These are phyloP conservation scores for Populus simonii DNA, from an alignment of 345 rosid species.

Conservation along the genomic window DNA sequence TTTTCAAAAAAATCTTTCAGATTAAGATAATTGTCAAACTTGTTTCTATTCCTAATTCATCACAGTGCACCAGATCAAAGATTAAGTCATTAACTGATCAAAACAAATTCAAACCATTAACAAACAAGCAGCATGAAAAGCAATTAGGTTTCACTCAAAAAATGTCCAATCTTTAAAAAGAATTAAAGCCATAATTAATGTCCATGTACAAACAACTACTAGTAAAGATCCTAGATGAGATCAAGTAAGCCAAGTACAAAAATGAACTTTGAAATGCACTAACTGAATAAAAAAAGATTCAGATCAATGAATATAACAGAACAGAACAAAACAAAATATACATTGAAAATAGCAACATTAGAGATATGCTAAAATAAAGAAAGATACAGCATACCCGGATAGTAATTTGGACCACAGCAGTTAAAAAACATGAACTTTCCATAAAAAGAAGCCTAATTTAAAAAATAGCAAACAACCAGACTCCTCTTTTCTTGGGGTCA, in stretches of 20 bases:
- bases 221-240: constrained; percentile 10
- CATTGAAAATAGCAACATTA: not conserved
- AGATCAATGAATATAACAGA: constrained; percentile 1
- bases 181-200: not conserved
- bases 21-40: not conserved
- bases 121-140: not conserved
- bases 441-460: not conserved
- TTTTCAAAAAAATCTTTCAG: not conserved
- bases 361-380: not conserved
- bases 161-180: not conserved
- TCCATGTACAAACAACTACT: not conserved
- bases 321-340: not conserved
- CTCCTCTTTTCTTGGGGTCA: not conserved
- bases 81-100: constrained; percentile 4
- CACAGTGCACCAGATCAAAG: not conserved
- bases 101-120: not conserved
- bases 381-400: not conserved
- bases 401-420: not conserved
- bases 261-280: not conserved
- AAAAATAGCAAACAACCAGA: not conserved
- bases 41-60: not conserved
- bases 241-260: not conserved
- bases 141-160: not conserved
- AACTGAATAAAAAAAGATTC: not conserved
- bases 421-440: not conserved